Evolutionary conservation across 495 filamentous ascomycete species (phyloP).

Genomic region (Aspergillus asperescens): DNA sequence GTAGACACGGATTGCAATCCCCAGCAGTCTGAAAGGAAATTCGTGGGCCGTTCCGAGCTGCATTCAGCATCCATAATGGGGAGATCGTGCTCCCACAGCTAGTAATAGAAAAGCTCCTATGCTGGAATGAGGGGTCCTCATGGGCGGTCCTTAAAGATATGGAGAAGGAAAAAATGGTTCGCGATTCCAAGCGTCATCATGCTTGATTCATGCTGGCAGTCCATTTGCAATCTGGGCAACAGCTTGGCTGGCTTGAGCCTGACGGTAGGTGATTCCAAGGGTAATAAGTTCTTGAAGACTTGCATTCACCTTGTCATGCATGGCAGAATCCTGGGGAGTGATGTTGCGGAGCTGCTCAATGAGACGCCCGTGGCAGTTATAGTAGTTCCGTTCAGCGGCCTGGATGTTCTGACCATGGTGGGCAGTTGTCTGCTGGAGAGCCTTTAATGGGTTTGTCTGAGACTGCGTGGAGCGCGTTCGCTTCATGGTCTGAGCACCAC

Average conservation of each 20-base stretch:
- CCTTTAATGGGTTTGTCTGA: conserved; percentile 34
- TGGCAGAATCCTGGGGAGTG: conserved; percentile 38
- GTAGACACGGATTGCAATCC: conserved; percentile 4
- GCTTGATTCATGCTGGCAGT: conserved; percentile 32
- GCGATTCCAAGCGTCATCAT: neutral
- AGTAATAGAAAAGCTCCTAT: conserved; percentile 6
- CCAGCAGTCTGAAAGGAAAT: conserved; percentile 3
- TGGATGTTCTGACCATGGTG: conserved; percentile 43
- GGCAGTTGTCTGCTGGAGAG: conserved; percentile 27
- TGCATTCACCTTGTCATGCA: conserved; percentile 47
- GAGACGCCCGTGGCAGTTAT: conserved; percentile 39
- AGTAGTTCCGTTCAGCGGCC: conserved; percentile 42
- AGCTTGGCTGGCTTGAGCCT: conserved; percentile 43
- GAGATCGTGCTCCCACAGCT: conserved; percentile 10
- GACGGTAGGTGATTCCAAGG: conserved; percentile 42
- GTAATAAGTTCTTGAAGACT: conserved; percentile 46
- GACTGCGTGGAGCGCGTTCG: conserved; percentile 43
- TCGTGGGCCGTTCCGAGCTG: conserved; percentile 6
- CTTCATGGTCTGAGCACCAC: conserved; percentile 42
- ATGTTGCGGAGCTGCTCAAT: conserved; percentile 40
- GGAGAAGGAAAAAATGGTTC: conserved; percentile 2
- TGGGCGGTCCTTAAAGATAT: neutral
- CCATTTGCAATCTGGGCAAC: conserved; percentile 33
- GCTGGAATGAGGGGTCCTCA: neutral
- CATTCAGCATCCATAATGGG: conserved; percentile 1